Conservation (phyloP, 306 rosid species). For the Hippophae rhamnoides region DNA sequence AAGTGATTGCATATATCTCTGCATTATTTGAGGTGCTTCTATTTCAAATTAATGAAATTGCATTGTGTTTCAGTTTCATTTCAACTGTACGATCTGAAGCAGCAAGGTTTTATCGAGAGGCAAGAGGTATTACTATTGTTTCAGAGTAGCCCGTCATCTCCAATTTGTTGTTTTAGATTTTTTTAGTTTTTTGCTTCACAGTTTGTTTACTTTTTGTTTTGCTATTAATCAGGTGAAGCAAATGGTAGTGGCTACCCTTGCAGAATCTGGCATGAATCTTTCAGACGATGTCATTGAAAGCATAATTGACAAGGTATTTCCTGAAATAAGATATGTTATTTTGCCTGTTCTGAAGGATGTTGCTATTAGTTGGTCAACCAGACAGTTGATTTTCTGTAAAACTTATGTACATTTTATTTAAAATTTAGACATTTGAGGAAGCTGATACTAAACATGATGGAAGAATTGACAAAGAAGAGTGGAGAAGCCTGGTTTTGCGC, state of each 20-base stretch:
- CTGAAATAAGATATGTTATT: constrained; percentile 4
- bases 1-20: background rate
- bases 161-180: background rate
- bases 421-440: constrained; percentile 83
- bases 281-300: constrained; percentile 96
- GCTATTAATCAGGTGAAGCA: constrained; percentile 71
- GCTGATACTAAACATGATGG: constrained; percentile 98
- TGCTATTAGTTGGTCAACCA: too few relatives aligned
- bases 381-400: background rate
- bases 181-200: constrained; percentile 2
- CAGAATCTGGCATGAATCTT: constrained; percentile 98
- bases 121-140: constrained; percentile 68
- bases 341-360: background rate
- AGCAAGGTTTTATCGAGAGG: constrained; percentile 92
- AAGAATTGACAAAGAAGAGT: constrained; percentile 94
- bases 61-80: constrained; percentile 69
- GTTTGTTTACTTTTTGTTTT: constrained; percentile 6
- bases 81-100: constrained; percentile 97
- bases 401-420: background rate
- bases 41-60: background rate
- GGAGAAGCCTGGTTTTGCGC: constrained; percentile 87
- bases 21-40: background rate
- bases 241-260: constrained; percentile 99
- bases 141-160: background rate
- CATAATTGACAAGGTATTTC: constrained; percentile 84